Conservation (phyloP, 164 flowering plant genomes). For the Chimonanthus praecox region DNA sequence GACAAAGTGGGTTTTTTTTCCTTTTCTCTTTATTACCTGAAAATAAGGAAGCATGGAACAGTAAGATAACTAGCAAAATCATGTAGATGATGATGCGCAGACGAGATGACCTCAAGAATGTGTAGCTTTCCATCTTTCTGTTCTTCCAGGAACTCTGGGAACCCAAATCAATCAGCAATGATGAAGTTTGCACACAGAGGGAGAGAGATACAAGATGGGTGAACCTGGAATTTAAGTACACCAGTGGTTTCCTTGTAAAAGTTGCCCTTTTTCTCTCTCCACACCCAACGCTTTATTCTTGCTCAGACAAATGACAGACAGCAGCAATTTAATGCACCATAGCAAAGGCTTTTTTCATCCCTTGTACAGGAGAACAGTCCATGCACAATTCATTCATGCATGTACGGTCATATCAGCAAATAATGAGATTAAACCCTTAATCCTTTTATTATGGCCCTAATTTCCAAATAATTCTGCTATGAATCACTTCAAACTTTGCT, state of each 20-base stretch:
- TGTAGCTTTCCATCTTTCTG: background rate
- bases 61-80: slow-evolving; percentile 3
- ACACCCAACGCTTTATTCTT: slow-evolving; percentile 1
- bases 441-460: background rate
- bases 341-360: background rate
- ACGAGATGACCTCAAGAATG: slow-evolving; percentile 1
- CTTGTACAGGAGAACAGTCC: background rate
- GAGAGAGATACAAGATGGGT: background rate
- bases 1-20: background rate
- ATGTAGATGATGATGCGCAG: background rate
- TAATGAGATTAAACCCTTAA: background rate
- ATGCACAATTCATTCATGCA: background rate
- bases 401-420: background rate
- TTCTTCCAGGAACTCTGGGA: background rate
- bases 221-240: too few relatives aligned
- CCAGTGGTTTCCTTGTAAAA: background rate
- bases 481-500: too few relatives aligned
- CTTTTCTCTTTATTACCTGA: slow-evolving; percentile 13
- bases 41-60: slow-evolving; percentile 9
- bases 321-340: background rate
- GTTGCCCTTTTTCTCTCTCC: background rate
- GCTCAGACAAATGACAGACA: slow-evolving; percentile 4
- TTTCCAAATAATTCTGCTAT: background rate
- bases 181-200: background rate
- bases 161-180: slow-evolving; percentile 4